A percentile compares a stretch with the other conserved stretches of the same genome.
phyloP scores from a whole-genome alignment of 352 stramenopile species.

The Phytopythium boreale region DNA sequence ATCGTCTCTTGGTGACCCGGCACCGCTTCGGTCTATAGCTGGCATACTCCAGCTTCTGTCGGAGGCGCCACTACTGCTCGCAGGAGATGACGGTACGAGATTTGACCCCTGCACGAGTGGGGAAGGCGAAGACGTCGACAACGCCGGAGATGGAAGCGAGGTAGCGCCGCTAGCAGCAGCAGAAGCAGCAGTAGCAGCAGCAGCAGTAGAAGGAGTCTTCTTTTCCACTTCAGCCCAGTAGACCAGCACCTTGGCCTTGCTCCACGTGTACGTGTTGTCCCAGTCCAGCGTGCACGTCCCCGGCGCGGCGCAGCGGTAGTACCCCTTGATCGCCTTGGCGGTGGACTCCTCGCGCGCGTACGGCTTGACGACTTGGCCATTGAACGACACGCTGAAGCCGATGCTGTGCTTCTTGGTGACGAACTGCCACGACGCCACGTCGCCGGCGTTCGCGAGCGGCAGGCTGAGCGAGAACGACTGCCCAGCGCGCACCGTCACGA shows the following conservation, averaged over 20 bases:
- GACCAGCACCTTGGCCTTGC: slow-evolving; percentile 67
- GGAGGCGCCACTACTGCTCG: background rate
- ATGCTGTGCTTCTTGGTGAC: slow-evolving; percentile 81
- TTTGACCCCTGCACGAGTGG: background rate
- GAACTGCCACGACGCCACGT: slow-evolving; percentile 69
- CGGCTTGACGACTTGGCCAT: slow-evolving; percentile 48
- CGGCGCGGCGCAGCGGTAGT: slow-evolving; percentile 45
- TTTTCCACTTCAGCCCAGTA: slow-evolving; percentile 76
- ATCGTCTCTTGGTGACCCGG: background rate
- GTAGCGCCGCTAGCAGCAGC: background rate
- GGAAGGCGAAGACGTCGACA: background rate
- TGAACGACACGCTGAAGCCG: slow-evolving; percentile 75
- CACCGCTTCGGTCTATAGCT: background rate
- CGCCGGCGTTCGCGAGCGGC: slow-evolving; percentile 32
- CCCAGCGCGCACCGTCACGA: slow-evolving; percentile 58
- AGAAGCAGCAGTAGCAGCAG: background rate
- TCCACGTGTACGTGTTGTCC: slow-evolving; percentile 86
- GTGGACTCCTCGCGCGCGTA: slow-evolving; percentile 68
- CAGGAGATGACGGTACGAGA: background rate
- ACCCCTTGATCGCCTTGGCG: slow-evolving; percentile 58
- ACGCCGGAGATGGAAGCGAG: background rate
- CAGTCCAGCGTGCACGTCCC: slow-evolving; percentile 66
- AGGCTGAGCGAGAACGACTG: slow-evolving; percentile 72
- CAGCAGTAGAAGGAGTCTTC: background rate
- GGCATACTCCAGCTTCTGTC: slow-evolving; percentile 4